These are phyloP conservation scores for Melastoma malabathricum DNA, from an alignment of 345 rosid genomes.

Conservation along the genomic window DNA sequence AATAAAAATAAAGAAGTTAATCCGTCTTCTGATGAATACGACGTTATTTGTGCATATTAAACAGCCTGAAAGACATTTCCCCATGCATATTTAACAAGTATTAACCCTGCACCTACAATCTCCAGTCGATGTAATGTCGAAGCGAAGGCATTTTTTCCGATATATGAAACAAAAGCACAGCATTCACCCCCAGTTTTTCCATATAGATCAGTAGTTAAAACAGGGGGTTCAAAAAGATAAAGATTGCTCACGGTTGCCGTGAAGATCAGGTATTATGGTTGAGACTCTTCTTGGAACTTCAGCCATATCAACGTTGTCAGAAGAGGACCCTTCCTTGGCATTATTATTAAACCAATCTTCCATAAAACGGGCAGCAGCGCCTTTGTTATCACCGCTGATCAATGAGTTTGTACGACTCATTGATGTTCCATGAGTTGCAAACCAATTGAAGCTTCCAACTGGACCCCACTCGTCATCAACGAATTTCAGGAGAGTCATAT, in stretches of 20 bases:
- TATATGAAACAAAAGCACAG: too few species aligned
- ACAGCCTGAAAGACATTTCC: too few species aligned
- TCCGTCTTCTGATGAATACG: too few species aligned
- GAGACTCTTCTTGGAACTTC: constrained; percentile 69
- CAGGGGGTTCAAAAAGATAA: too few species aligned
- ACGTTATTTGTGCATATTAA: too few species aligned
- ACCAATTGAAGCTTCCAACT: constrained; percentile 95
- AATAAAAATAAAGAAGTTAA: too few species aligned
- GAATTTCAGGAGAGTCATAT: constrained; percentile 95
- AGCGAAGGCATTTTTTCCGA: too few species aligned
- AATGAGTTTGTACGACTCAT: constrained; percentile 94
- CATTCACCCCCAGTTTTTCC: too few species aligned
- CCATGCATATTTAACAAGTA: too few species aligned
- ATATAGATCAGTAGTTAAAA: too few species aligned
- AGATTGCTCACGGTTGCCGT: constrained; percentile 38
- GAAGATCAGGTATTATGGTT: constrained; percentile 31
- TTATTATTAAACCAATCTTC: constrained; percentile 84
- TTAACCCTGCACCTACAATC: too few species aligned
- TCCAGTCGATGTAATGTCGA: too few species aligned
- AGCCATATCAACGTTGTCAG: constrained; percentile 23
- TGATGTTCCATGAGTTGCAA: constrained; percentile 97
- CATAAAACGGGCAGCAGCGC: constrained; percentile 92
- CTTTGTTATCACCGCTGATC: constrained; percentile 98
- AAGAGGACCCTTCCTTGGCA: constrained; percentile 16
- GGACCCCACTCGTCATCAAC: constrained; percentile 88